Evolutionary conservation across 1,139 yeast genomes (phyloP).

Genomic region (Debaryomyces psychrophilus): DNA sequence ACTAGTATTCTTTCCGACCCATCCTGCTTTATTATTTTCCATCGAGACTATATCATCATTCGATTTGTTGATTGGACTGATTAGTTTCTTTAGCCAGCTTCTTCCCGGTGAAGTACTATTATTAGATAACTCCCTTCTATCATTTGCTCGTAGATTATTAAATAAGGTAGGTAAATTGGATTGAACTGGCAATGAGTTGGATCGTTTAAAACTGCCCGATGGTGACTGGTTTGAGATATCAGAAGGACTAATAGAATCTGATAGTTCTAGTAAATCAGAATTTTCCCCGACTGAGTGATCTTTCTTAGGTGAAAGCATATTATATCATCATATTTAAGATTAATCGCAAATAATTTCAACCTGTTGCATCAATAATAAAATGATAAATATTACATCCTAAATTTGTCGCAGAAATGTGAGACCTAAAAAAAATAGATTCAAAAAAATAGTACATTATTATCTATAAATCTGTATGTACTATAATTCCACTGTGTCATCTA

Average conservation of each 20-base stretch:
- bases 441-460: not conserved
- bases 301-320: slow-evolving; percentile 2
- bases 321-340: slow-evolving; percentile 1
- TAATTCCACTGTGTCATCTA: slow-evolving; percentile 33
- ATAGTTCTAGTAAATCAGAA: not conserved
- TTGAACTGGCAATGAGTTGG: slow-evolving; percentile 26
- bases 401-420: slow-evolving; percentile 1
- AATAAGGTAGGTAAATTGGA: slow-evolving; percentile 28
- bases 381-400: not conserved
- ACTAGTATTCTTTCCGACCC: not conserved
- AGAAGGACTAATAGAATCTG: slow-evolving; percentile 7
- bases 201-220: not conserved
- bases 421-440: not conserved
- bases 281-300: slow-evolving; percentile 1
- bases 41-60: slow-evolving; percentile 16
- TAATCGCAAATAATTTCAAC: not conserved
- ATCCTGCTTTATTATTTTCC: slow-evolving; percentile 3
- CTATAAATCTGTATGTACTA: slow-evolving; percentile 13
- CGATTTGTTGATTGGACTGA: slow-evolving; percentile 17
- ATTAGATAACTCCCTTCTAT: slow-evolving; percentile 15
- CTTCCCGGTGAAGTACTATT: slow-evolving; percentile 13
- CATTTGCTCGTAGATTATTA: slow-evolving; percentile 28
- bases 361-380: not conserved
- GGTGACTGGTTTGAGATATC: slow-evolving; percentile 6
- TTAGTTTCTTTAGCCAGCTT: slow-evolving; percentile 17